Conservation (phyloP, 495 filamentous ascomycete species). For the Podospora bellae-mahoneyi region DNA sequence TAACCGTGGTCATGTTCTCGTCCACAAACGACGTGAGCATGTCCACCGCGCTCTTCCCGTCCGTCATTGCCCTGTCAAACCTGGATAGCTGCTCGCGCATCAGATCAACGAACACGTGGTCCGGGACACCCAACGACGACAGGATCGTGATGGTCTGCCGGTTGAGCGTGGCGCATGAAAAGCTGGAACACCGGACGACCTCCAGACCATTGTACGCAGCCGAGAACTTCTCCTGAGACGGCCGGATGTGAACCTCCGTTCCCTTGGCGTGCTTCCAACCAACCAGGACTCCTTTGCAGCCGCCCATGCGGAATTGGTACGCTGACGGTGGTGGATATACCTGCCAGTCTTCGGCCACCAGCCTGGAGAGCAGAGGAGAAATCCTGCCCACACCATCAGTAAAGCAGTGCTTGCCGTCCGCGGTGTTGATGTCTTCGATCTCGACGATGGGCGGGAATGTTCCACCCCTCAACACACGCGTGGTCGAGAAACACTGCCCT, state of each 20-base stretch:
- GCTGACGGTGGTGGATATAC: conserved; percentile 65
- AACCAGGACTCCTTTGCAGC: conserved; percentile 85
- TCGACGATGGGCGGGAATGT: conserved; percentile 41
- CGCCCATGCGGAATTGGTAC: conserved; percentile 87
- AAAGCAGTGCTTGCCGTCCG: conserved; percentile 64
- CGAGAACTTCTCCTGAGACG: conserved; percentile 85
- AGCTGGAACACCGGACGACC: conserved; percentile 76
- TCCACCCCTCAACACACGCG: conserved; percentile 58
- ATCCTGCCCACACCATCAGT: conserved; percentile 96
- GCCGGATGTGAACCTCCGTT: conserved; percentile 68
- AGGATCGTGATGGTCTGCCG: conserved; percentile 85
- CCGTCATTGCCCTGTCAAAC: conserved; percentile 64
- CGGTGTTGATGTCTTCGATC: conserved; percentile 72
- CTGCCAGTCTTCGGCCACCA: conserved; percentile 62
- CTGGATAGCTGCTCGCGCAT: conserved; percentile 59
- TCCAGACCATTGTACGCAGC: conserved; percentile 69
- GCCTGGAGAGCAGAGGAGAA: conserved; percentile 67
- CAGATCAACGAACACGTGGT: conserved; percentile 63
- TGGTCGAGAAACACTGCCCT: conserved; percentile 95
- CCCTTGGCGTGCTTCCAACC: conserved; percentile 59
- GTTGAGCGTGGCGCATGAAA: conserved; percentile 74
- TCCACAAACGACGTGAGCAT: conserved; percentile 75
- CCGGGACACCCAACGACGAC: conserved; percentile 68
- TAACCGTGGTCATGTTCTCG: conserved; percentile 74
- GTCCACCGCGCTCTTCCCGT: conserved; percentile 58